Percentiles rank a stretch among this genome's conserved stretches.
Evolutionary conservation across 2,329 filamentous ascomycete species (phyloP).

Genomic region (Rosellinia necatrix): DNA sequence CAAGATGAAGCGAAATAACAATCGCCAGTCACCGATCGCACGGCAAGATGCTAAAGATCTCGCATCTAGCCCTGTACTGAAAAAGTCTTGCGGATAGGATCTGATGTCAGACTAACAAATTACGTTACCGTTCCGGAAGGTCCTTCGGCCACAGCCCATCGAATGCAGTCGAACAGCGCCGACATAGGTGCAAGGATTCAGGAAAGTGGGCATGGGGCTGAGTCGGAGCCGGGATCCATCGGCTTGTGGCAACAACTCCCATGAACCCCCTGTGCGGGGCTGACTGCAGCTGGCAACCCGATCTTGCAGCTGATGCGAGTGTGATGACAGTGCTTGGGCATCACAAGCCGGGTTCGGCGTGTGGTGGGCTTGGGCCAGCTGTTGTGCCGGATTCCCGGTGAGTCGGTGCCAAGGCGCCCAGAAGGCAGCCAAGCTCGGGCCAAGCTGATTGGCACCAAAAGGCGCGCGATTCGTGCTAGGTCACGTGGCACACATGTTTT

Average conservation of each 20-base stretch:
- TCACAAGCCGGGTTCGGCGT: too few species aligned
- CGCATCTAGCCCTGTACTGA: constrained; percentile 1
- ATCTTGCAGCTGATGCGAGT: not conserved
- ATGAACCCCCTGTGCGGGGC: too few species aligned
- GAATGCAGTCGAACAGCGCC: constrained; percentile 19
- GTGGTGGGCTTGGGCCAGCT: too few species aligned
- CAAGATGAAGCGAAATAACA: not conserved
- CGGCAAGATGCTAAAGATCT: not conserved
- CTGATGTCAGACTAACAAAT: constrained; percentile 6
- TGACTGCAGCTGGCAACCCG: constrained; percentile 3
- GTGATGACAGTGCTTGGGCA: not conserved
- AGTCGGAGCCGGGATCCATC: not conserved
- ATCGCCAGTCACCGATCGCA: not conserved
- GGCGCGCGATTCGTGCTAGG: not conserved
- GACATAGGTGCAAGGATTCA: not conserved
- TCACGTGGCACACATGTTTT: too few species aligned
- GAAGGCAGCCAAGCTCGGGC: constrained; percentile 15
- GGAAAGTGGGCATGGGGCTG: too few species aligned
- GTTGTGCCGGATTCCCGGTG: constrained; percentile 23
- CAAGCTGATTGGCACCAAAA: constrained; percentile 7
- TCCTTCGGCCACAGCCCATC: constrained; percentile 16
- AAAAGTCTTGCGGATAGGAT: not conserved
- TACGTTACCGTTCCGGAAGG: not conserved
- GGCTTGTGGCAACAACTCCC: too few species aligned
- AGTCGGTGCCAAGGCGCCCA: constrained; percentile 11